These are phyloP conservation scores for Trifolium repens DNA, from an alignment of 306 rosid species.

Conservation along the genomic window DNA sequence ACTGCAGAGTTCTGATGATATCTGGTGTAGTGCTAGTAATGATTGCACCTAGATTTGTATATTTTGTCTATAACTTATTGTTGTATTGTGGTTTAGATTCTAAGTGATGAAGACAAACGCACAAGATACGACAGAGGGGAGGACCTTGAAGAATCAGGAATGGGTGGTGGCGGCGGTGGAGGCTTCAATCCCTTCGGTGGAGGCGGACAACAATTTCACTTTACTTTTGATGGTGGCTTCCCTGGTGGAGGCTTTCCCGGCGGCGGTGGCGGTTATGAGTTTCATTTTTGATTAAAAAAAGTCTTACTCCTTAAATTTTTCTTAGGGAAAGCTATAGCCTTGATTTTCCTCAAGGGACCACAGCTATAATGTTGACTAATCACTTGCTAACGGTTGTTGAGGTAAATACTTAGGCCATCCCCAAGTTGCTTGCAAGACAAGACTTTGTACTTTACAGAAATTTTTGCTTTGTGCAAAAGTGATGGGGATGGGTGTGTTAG, in stretches of 20 bases:
- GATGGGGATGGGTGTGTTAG: conserved; percentile 42
- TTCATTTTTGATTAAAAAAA: conserved; percentile 60
- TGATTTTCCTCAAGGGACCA: conserved; percentile 47
- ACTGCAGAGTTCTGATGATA: neutral
- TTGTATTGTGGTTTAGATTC: conserved; percentile 61
- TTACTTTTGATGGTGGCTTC: conserved; percentile 69
- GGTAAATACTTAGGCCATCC: conserved; percentile 47
- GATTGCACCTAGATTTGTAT: conserved; percentile 6
- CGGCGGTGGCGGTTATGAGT: conserved; percentile 77
- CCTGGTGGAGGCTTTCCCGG: conserved; percentile 77
- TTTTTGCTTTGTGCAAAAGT: conserved; percentile 41
- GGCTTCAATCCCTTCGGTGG: conserved; percentile 94
- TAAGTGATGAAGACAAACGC: conserved; percentile 91
- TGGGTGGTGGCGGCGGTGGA: conserved; percentile 63
- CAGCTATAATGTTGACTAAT: conserved; percentile 50
- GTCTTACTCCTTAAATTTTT: conserved; percentile 15
- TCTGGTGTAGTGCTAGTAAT: neutral
- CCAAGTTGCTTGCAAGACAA: conserved; percentile 44
- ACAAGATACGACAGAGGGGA: conserved; percentile 91
- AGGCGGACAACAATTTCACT: conserved; percentile 80
- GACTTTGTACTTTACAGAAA: conserved; percentile 39
- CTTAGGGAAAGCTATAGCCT: conserved; percentile 32
- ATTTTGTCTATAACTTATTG: conserved; percentile 22
- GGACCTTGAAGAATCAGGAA: conserved; percentile 89
- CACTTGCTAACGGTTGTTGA: conserved; percentile 54